Base-by-base conservation (phyloP, 495 filamentous ascomycete species). In the Ramalina intermedia region DNA sequence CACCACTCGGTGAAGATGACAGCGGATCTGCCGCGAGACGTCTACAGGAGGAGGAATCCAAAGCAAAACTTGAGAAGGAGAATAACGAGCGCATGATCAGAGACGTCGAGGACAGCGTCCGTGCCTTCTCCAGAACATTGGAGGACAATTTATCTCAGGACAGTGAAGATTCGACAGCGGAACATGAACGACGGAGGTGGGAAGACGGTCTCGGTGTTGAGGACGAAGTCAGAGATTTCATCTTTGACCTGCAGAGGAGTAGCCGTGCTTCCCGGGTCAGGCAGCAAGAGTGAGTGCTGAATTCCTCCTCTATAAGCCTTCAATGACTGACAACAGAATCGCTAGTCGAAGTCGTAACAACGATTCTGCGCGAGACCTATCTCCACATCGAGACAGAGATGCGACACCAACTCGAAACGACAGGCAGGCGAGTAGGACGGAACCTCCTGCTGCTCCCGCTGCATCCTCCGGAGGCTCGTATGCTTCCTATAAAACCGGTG, bases 141-240 rank as follows among this genome's bases (percentile, higher is more conserved):
- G 89, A 95, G 58, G 82, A 88, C 53, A 87, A 70, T 55, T 76
- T 96, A 12, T 88, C 90, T 58, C 85, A 94, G 50, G 84, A 81
- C 40, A 72, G 71, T n/a, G 76, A 87, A 39, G 77, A 70, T 55
- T 69, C 70, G 55, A 76, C 67, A 56, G 81, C 60, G 62, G 86
- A 96, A 61, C 91, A 96, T 63, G 93, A 99, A 69, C 78, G 72
- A 55, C 76, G 91, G 49, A 79, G 91, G 49, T 99, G 93, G 93
- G 89, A 96, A 58, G 93, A 99, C 68, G 93, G 79, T 35, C 70
- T 96, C 35, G 93, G 93, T 26, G 93, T 99, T 46, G 93, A 99
- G 56, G 89, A 96, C 57, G 85, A 91, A 51, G 84, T 95, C 50
- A 84, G 86, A 55, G 91, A 96, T 56, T 96, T 99, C 66, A 96